Evolutionary conservation across 2,329 filamentous ascomycete genomes (phyloP), one percentile per base, ranked within the genome.

Genomic region (Teratosphaeria nubilosa): DNA sequence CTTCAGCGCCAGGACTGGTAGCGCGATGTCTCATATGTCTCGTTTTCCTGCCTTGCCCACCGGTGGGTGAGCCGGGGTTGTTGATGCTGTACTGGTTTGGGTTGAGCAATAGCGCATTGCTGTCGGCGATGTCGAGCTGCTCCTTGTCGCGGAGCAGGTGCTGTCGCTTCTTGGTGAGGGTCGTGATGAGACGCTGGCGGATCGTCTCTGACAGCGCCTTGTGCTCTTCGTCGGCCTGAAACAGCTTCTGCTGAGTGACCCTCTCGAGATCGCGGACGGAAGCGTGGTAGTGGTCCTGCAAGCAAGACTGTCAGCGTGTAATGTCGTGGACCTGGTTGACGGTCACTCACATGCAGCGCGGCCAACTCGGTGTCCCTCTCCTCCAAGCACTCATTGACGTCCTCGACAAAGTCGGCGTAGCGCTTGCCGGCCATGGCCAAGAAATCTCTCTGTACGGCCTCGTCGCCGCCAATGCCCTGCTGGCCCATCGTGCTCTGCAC

Each of bases 371-470:
- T 86, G 76, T 99, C 94, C 65, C 90, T 84, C 68, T 90, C 83
- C 73, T 97, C 91, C 64, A 96, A 85, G 7, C 90, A 82, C 72
- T 95, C 87, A 70, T 96, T 95, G 56, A 96, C 83, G 61, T 92
- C 85, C 64, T 90, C 84, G 22, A 94, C 84, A 76, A 95, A 97
- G 65, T 90, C 85, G 59, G 86, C 82, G 72, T 96, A 96, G 69
- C 87, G 84, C 67, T 86, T 89, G 1, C 94, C 94, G 34, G 90
- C 81, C 65, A 83, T 72, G 32, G 78, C 79, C 51, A 78, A 75
- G 70, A 82, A 83, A 65, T 86, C 90, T 76, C 88, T 87, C 56
- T 86, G 89, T 70, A 81, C 74, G 82, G 73, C 75, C 20, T 76
- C 73, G 22, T 74, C 75, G 58, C 74, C 75, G 25, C 58, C 60